Conservation (phyloP, 257 asterid species). For the Solanum pennellii region DNA sequence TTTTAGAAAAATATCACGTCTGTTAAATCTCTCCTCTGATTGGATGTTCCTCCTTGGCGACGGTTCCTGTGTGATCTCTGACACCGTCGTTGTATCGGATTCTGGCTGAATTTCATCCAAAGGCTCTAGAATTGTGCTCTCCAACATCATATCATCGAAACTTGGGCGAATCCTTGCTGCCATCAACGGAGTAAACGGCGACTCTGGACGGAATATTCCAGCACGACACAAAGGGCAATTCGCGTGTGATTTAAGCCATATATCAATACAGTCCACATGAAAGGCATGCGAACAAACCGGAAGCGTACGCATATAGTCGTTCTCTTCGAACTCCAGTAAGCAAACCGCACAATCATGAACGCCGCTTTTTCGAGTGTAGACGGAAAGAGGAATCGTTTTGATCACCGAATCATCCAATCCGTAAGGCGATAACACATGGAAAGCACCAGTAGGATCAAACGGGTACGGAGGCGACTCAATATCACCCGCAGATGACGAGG, state of each 20-base stretch:
- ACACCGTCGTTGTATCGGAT: conserved; percentile 21
- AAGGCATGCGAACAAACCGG: conserved; percentile 80
- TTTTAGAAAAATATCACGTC: conserved; percentile 66
- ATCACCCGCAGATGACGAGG: conserved; percentile 77
- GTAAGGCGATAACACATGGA: conserved; percentile 70
- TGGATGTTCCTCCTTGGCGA: conserved; percentile 46
- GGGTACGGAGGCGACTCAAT: conserved; percentile 69
- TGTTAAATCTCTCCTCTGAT: conserved; percentile 55
- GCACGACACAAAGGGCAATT: conserved; percentile 97
- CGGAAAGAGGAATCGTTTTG: conserved; percentile 76
- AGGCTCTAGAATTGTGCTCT: conserved; percentile 47
- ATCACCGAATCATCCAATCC: conserved; percentile 85
- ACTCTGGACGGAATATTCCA: conserved; percentile 53
- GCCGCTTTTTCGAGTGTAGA: conserved; percentile 44
- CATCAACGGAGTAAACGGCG: conserved; percentile 89
- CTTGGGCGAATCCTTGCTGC: conserved; percentile 81
- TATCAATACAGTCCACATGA: conserved; percentile 92
- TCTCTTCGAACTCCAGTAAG: conserved; percentile 63
- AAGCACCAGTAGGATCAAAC: conserved; percentile 48
- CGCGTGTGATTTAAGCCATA: conserved; percentile 93
- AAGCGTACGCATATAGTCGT: conserved; percentile 81
- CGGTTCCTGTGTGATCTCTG: conserved; percentile 44
- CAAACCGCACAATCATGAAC: conserved; percentile 84
- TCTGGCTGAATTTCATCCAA: conserved; percentile 38
- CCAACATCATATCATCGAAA: conserved; percentile 61